Conservation (phyloP, 176 grass and related monocot species). For the Cenchrus fungigraminus region DNA sequence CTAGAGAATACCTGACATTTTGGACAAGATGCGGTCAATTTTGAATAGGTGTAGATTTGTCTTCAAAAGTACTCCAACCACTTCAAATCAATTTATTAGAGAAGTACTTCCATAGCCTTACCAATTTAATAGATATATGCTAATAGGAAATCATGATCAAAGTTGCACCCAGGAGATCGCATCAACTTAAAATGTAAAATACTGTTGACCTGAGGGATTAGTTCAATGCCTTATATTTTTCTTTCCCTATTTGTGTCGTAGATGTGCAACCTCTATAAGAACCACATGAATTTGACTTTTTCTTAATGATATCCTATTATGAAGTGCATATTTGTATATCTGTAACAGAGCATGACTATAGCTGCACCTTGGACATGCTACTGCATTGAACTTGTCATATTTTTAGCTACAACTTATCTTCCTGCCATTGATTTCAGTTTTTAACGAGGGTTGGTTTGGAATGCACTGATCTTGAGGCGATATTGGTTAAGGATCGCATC, state of each 20-base stretch:
- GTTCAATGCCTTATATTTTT: not conserved
- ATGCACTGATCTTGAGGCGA: conserved; percentile 64
- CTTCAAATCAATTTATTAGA: not conserved
- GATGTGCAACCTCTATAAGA: conserved; percentile 8
- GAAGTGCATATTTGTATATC: conserved; percentile 7
- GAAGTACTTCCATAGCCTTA: not conserved
- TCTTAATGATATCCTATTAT: conserved; percentile 13
- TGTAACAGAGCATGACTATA: conserved; percentile 12
- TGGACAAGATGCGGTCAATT: not conserved
- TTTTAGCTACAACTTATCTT: conserved; percentile 20
- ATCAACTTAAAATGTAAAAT: not conserved
- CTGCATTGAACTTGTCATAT: conserved; percentile 9
- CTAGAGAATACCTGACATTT: not conserved
- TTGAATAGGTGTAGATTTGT: not conserved
- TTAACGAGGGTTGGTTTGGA: conserved; percentile 70
- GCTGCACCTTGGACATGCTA: conserved; percentile 28
- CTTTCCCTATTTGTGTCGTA: conserved; percentile 11
- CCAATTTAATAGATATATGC: not conserved
- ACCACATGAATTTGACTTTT: conserved; percentile 27
- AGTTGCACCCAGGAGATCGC: not conserved
- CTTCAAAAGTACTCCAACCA: not conserved
- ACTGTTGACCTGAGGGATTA: not conserved
- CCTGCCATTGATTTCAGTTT: conserved; percentile 62
- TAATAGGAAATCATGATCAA: not conserved
- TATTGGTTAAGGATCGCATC: conserved; percentile 82